Percentiles rank a stretch among this genome's conserved stretches.
Evolutionary conservation across 2,329 filamentous ascomycete genomes (phyloP).

Genomic region (Arthrobotrys musiformis): DNA sequence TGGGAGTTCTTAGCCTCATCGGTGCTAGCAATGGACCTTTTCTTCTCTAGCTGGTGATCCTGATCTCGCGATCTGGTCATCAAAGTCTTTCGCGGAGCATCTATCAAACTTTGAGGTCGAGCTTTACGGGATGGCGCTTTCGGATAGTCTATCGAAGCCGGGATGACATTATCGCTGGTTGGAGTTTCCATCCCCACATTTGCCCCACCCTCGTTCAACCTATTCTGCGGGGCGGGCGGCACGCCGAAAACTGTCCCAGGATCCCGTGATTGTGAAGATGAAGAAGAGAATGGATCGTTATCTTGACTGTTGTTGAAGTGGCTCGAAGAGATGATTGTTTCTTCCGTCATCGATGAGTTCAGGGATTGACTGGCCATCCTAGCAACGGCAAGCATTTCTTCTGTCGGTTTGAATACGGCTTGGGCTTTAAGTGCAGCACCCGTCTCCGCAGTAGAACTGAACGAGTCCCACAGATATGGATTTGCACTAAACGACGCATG

Average conservation of each 20-base stretch:
- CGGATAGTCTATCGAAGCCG: slow-evolving; percentile 56
- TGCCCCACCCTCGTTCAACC: slow-evolving; percentile 64
- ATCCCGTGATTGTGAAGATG: slow-evolving; percentile 38
- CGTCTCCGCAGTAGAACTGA: slow-evolving; percentile 84
- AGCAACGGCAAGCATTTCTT: slow-evolving; percentile 66
- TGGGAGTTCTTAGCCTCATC: slow-evolving; percentile 57
- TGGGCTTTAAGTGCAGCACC: slow-evolving; percentile 63
- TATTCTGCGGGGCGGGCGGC: slow-evolving; percentile 59
- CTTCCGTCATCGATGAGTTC: slow-evolving; percentile 60
- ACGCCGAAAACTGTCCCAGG: slow-evolving; percentile 68
- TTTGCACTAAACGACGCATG: slow-evolving; percentile 89
- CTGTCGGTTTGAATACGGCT: slow-evolving; percentile 79
- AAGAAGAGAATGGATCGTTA: slow-evolving; percentile 63
- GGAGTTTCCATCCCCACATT: slow-evolving; percentile 65
- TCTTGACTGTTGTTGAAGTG: slow-evolving; percentile 60
- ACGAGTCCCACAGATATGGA: slow-evolving; percentile 98
- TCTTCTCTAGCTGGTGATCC: slow-evolving; percentile 49
- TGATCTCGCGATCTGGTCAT: slow-evolving; percentile 52
- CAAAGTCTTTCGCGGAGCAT: slow-evolving; percentile 55
- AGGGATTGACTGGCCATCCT: slow-evolving; percentile 64
- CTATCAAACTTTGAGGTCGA: slow-evolving; percentile 57
- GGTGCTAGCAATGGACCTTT: slow-evolving; percentile 54
- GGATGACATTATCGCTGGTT: slow-evolving; percentile 60
- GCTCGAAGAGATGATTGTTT: slow-evolving; percentile 37
- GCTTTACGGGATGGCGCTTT: slow-evolving; percentile 59